Evolutionary conservation across 768 basidiomycete genomes (phyloP).

Genomic region (Melanogaster broomeanus): DNA sequence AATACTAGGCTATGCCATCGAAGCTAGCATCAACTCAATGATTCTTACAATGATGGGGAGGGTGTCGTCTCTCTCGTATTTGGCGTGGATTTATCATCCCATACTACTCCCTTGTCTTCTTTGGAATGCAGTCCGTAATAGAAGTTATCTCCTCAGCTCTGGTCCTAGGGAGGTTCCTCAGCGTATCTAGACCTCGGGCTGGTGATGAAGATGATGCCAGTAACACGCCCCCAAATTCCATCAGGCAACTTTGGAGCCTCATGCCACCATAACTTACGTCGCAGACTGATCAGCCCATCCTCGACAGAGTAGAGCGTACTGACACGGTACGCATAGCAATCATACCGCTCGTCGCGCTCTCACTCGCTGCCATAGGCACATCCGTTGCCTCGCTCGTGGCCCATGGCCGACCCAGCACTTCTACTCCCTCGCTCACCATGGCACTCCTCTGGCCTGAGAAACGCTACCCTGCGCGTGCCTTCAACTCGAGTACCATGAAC

Average conservation of each 20-base stretch:
- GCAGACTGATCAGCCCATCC: neutral
- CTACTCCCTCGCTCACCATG: constrained; percentile 44
- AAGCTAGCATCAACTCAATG: no score
- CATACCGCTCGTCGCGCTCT: constrained; percentile 37
- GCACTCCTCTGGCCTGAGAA: constrained; percentile 47
- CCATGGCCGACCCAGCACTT: constrained; percentile 39
- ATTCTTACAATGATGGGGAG: constrained; percentile 41
- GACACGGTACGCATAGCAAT: constrained; percentile 38
- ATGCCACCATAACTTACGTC: neutral
- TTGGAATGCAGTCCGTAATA: constrained; percentile 48
- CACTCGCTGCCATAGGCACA: constrained; percentile 38
- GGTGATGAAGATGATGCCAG: constrained; percentile 30
- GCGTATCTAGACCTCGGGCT: constrained; percentile 31
- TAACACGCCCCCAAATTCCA: constrained; percentile 3
- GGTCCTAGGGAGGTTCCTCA: constrained; percentile 46
- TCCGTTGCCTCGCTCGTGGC: constrained; percentile 37
- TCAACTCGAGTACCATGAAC: constrained; percentile 46
- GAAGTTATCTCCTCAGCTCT: constrained; percentile 46
- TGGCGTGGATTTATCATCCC: constrained; percentile 45
- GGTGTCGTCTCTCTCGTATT: constrained; percentile 46
- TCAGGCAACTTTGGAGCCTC: constrained; percentile 13
- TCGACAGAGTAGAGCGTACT: constrained; percentile 37
- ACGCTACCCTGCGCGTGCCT: constrained; percentile 43
- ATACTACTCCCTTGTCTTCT: constrained; percentile 49
- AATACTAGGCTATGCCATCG: no score